phyloP scores from a whole-genome alignment of 148 eudicot species.

The Nyssa sinensis region DNA sequence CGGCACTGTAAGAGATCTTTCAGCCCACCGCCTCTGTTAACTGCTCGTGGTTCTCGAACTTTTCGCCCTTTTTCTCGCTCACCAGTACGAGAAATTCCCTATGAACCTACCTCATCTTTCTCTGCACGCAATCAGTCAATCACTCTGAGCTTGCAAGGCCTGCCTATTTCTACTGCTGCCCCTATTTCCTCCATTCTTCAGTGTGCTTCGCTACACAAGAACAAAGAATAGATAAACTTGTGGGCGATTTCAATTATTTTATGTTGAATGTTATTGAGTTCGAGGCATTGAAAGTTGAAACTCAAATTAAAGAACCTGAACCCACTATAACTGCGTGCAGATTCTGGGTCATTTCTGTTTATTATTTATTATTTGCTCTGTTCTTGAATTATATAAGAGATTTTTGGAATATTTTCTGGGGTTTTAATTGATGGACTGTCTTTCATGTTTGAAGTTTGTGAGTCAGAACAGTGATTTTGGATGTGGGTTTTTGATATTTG shows the following conservation, averaged over 20 bases:
- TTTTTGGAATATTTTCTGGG: conserved; percentile 27
- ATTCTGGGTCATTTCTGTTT: conserved; percentile 32
- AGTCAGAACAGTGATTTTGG: conserved; percentile 43
- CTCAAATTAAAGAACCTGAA: background rate
- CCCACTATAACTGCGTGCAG: conserved; percentile 16
- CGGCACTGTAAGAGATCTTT: background rate
- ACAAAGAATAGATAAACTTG: no score
- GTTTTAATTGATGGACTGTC: conserved; percentile 51
- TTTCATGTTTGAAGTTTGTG: conserved; percentile 41
- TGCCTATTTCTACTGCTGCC: background rate
- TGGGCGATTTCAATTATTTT: background rate
- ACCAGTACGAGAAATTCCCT: background rate
- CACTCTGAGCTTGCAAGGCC: background rate
- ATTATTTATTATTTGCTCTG: conserved; percentile 32
- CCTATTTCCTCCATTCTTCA: background rate
- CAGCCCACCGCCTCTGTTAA: background rate
- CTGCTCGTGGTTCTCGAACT: background rate
- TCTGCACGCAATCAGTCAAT: background rate
- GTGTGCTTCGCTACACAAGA: no score
- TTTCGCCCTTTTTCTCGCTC: background rate
- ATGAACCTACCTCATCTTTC: background rate
- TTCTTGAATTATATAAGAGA: conserved; percentile 37
- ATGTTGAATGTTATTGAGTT: background rate
- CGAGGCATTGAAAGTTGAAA: background rate
- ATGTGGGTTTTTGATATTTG: conserved; percentile 49